Evolutionary conservation across 1,284 basidiomycete genomes (phyloP), one percentile per base, ranked within the genome.

Genomic region (Erythrobasidium hasegawianum): DNA sequence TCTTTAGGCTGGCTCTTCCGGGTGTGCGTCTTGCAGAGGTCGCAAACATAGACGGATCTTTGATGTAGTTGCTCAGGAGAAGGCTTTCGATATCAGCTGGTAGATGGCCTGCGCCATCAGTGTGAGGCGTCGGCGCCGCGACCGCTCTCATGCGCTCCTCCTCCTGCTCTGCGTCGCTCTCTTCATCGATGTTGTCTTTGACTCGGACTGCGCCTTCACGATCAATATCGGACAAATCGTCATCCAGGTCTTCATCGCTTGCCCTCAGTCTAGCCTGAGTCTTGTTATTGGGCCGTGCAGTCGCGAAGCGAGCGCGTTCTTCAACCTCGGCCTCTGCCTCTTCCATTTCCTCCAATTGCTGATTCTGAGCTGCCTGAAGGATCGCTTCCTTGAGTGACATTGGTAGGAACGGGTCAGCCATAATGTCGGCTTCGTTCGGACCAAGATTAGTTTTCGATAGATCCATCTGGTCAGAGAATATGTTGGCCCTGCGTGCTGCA

Each of bases 151-250:
- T 14, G 3, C 49, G 16, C 0, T 65, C 56, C 9, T 16, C 24
- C 43, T 65, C 62, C 1, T 65, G 45, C 7, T 64, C 61, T 13
- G 55, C 14, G 9, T 55, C 62, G 49, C 62, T 65, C 20, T 65
- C 62, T 26, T 65, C 62, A 14, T 55, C 55, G 9, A 65, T 52
- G 22, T 65, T 47, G 22, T 65, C 62, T 11, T 53, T 57, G 55
- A 65, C 62, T 8, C 53, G 47, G 29, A 65, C 26, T 16, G 16
- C 39, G 10, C n/a, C 45, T 26, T 57, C 55, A 18, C 52, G 45
- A 22, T 58, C 62, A 5, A 47, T 20, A n/a, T 56, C 52, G 33
- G 45, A 26, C 3, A 58, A 58, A 29, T 20, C 38, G 4, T 65
- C 62, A 3, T 40, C 56, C 1, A 53, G 24, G 16, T n/a, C 33